A percentile compares a stretch with the other conserved stretches of the same genome.
phyloP scores from a whole-genome alignment of 1,139 yeast genomes.

The Eremothecium gossypii region DNA sequence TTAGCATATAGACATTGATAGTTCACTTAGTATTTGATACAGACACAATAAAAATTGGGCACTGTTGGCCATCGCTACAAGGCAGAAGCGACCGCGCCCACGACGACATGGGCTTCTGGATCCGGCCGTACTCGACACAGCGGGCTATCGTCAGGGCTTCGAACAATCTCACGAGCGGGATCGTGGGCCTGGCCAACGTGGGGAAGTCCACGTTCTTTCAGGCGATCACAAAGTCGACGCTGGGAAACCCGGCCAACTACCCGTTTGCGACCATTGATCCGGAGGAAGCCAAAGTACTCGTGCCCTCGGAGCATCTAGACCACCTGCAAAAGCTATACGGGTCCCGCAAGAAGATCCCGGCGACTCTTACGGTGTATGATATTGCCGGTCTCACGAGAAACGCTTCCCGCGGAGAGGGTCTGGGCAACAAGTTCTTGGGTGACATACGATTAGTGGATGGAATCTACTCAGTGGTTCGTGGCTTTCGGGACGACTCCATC shows the following conservation, averaged over 20 bases:
- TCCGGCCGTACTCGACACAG: background rate
- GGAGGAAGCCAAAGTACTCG: constrained; percentile 52
- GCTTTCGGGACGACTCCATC: constrained; percentile 57
- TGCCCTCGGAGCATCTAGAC: constrained; percentile 45
- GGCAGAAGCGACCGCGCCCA: too few relatives aligned
- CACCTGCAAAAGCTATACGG: constrained; percentile 38
- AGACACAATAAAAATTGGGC: too few relatives aligned
- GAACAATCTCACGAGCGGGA: constrained; percentile 33
- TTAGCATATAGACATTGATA: background rate
- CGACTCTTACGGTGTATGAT: constrained; percentile 53
- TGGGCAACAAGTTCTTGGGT: constrained; percentile 63
- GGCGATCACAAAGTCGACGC: constrained; percentile 58
- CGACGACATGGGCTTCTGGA: background rate
- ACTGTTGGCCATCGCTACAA: too few relatives aligned
- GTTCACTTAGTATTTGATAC: too few relatives aligned
- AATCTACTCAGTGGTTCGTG: constrained; percentile 61
- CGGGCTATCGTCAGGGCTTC: constrained; percentile 24
- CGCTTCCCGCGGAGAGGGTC: constrained; percentile 67
- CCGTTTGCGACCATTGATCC: constrained; percentile 78
- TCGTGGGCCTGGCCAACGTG: constrained; percentile 70
- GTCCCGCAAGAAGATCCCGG: constrained; percentile 45
- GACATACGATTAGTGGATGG: constrained; percentile 72
- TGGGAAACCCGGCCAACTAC: constrained; percentile 72
- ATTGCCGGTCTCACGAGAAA: constrained; percentile 71
- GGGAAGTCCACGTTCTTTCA: constrained; percentile 65